Conservation (phyloP, 2,329 filamentous ascomycete species). For the Botrytis porri region DNA sequence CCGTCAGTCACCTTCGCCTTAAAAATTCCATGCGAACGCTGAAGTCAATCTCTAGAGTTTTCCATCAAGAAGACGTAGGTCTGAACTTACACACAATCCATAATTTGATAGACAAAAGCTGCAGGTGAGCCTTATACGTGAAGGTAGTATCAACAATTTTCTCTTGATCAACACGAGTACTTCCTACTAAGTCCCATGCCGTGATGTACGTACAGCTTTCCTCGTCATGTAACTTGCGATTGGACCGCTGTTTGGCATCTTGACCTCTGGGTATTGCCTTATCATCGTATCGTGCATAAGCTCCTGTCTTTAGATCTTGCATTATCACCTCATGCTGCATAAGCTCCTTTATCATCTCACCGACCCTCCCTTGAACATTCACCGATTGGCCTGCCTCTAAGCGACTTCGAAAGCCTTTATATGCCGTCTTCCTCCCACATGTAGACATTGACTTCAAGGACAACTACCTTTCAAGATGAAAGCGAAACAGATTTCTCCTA, state of each 20-base stretch:
- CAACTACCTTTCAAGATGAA: background rate
- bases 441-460: background rate
- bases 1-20: background rate
- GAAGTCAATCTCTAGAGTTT: background rate
- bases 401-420: background rate
- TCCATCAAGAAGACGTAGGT: background rate
- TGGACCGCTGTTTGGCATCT: background rate
- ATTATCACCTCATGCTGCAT: background rate
- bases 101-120: background rate
- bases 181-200: background rate
- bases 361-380: background rate
- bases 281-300: background rate
- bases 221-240: background rate
- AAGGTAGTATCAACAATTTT: background rate
- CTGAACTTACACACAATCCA: background rate
- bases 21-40: background rate
- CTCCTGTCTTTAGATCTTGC: background rate
- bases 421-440: background rate
- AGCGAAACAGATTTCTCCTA: background rate
- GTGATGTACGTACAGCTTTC: background rate
- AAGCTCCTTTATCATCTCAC: background rate
- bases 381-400: background rate
- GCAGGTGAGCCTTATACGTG: background rate
- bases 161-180: background rate
- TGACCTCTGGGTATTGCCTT: background rate